Conservation (phyloP, 2,329 filamentous ascomycete genomes). For the Pseudocercospora vitis region DNA sequence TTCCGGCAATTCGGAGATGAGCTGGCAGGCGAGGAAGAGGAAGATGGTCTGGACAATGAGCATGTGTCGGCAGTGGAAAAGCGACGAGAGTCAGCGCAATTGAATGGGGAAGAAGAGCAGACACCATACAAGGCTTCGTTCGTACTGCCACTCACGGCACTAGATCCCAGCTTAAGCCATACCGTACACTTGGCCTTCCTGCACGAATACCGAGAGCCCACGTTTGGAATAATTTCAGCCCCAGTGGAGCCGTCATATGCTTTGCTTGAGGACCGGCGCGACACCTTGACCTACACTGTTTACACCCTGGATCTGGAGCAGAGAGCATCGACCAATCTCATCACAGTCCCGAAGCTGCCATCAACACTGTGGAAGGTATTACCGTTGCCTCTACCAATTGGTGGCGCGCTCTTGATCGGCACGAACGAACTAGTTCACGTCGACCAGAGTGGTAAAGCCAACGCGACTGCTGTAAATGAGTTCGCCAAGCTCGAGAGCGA, state of each 20-base stretch:
- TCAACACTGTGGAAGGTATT: constrained; percentile 83
- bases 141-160: constrained; percentile 81
- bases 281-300: constrained; percentile 86
- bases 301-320: constrained; percentile 94
- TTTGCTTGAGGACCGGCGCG: constrained; percentile 72
- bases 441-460: constrained; percentile 91
- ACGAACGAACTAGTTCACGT: constrained; percentile 91
- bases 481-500: constrained; percentile 80
- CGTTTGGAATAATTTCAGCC: constrained; percentile 89
- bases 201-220: constrained; percentile 95
- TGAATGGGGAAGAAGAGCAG: constrained; percentile 40
- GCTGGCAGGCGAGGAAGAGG: constrained; percentile 66
- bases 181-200: constrained; percentile 90
- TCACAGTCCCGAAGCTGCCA: constrained; percentile 81
- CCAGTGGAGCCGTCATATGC: constrained; percentile 70
- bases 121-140: constrained; percentile 89
- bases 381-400: constrained; percentile 79
- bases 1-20: constrained; percentile 86
- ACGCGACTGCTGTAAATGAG: constrained; percentile 87
- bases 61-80: constrained; percentile 32
- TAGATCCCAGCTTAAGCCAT: constrained; percentile 84
- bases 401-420: constrained; percentile 82
- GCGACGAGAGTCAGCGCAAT: constrained; percentile 21
- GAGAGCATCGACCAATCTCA: constrained; percentile 84
- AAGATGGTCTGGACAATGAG: constrained; percentile 71